A percentile compares a stretch with the other conserved stretches of the same genome.
These are phyloP conservation scores for Tylopilus sp. DNA, from an alignment of 1,284 basidiomycete species.

Conservation along the genomic window DNA sequence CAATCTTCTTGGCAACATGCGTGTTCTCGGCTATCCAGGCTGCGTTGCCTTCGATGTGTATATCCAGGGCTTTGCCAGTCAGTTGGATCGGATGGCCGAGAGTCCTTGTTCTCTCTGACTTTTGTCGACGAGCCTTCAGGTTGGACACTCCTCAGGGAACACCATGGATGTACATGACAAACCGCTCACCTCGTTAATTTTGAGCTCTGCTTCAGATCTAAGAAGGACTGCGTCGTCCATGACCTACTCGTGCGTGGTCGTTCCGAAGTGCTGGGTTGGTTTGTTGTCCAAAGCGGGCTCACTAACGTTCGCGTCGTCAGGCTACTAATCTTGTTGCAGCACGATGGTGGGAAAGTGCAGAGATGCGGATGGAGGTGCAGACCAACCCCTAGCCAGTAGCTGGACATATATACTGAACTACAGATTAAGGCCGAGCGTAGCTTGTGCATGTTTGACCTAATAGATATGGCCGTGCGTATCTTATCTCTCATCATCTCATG, in stretches of 20 bases:
- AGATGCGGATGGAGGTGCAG: no score
- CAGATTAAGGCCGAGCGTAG: no score
- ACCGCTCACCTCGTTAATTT: conserved; percentile 54
- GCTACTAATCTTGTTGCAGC: no score
- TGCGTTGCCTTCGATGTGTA: conserved; percentile 58
- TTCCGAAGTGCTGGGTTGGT: neutral
- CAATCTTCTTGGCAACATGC: conserved; percentile 63
- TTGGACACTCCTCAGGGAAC: conserved; percentile 1
- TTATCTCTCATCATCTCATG: conserved; percentile 28
- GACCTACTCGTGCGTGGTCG: neutral
- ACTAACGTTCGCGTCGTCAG: neutral
- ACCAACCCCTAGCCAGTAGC: no score
- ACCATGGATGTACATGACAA: conserved; percentile 1
- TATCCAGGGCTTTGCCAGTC: conserved; percentile 65
- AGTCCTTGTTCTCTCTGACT: conserved; percentile 65
- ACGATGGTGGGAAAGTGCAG: no score
- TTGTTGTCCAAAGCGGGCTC: neutral
- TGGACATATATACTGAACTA: no score
- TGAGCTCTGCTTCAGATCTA: conserved; percentile 71
- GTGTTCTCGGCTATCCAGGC: conserved; percentile 88
- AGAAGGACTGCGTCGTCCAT: conserved; percentile 46
- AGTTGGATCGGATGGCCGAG: conserved; percentile 76
- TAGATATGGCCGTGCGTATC: no score
- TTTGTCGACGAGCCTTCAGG: conserved; percentile 61
- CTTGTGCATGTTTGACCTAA: no score